phyloP scores from a whole-genome alignment of 371 early-diverging fungal species.

The Funneliformis caledonium region DNA sequence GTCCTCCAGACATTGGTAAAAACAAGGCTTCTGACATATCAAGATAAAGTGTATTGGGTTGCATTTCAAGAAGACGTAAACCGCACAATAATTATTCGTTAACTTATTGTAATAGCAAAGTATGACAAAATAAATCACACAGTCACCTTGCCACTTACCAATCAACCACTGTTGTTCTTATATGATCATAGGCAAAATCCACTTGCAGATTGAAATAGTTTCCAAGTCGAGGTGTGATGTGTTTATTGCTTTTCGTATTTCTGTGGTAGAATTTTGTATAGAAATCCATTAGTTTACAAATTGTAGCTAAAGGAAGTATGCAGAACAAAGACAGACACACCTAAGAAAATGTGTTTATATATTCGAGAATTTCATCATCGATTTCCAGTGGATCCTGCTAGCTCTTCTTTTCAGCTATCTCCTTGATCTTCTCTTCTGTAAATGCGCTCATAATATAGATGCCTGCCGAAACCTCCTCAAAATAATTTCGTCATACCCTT shows the following conservation, averaged over 20 bases:
- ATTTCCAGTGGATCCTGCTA: constrained; percentile 30
- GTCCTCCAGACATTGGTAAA: too few relatives aligned
- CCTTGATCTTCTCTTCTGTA: constrained; percentile 28
- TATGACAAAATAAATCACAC: too few relatives aligned
- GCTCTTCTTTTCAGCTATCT: constrained; percentile 37
- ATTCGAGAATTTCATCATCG: constrained; percentile 40
- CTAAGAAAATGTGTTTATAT: constrained; percentile 39
- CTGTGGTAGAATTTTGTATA: constrained; percentile 31
- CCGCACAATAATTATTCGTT: too few relatives aligned
- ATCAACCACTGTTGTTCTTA: constrained; percentile 38
- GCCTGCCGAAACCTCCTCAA: too few relatives aligned
- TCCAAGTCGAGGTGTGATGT: constrained; percentile 37
- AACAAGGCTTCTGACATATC: too few relatives aligned
- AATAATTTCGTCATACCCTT: too few relatives aligned
- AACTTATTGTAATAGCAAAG: too few relatives aligned
- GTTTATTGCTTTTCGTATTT: constrained; percentile 38
- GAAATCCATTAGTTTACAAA: constrained; percentile 30
- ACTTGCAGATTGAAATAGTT: constrained; percentile 29
- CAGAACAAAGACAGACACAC: constrained; percentile 4
- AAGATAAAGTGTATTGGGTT: too few relatives aligned
- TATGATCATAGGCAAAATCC: constrained; percentile 37
- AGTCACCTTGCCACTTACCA: constrained; percentile 40
- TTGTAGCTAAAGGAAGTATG: not conserved
- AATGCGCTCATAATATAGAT: too few relatives aligned
- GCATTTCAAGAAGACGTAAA: too few relatives aligned